phyloP scores from a whole-genome alignment of 805 yeast genomes.

The Candida silvicultrix region DNA sequence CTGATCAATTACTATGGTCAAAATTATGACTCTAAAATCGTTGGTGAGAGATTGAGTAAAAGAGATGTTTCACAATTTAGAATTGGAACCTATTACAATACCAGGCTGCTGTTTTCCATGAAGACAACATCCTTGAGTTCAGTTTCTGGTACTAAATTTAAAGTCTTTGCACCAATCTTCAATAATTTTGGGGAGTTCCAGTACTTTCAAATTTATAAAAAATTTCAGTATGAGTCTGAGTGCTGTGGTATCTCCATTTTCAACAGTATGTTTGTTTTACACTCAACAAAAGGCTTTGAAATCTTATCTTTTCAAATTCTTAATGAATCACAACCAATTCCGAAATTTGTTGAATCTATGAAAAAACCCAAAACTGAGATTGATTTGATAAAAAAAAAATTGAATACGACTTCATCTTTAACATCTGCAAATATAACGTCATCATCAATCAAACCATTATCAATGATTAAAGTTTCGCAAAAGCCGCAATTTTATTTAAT shows the following conservation, averaged over 20 bases:
- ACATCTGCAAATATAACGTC: conserved; percentile 9
- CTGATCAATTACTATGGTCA: conserved; percentile 48
- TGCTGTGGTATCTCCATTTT: conserved; percentile 56
- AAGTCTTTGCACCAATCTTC: conserved; percentile 49
- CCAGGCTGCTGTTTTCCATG: conserved; percentile 50
- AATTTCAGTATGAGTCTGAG: conserved; percentile 48
- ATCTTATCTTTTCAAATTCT: conserved; percentile 53
- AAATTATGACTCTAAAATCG: conserved; percentile 26
- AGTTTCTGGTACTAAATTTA: conserved; percentile 35
- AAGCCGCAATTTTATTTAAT: conserved; percentile 52
- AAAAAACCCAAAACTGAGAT: conserved; percentile 22
- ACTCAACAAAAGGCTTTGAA: conserved; percentile 62
- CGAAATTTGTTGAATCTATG: conserved; percentile 32
- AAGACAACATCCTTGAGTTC: conserved; percentile 38
- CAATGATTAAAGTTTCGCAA: conserved; percentile 55
- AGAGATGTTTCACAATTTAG: conserved; percentile 57
- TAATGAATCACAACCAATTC: conserved; percentile 49
- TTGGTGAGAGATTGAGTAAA: conserved; percentile 44
- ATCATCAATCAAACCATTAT: conserved; percentile 39
- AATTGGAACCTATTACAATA: conserved; percentile 62
- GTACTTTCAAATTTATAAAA: conserved; percentile 36
- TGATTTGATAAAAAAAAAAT: conserved; percentile 33
- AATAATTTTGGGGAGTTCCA: conserved; percentile 42
- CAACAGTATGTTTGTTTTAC: conserved; percentile 60
- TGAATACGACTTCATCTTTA: conserved; percentile 20